These are phyloP conservation scores for Plasmodium falciparum DNA, from an alignment of 169 alveolate species.

Conservation along the genomic window DNA sequence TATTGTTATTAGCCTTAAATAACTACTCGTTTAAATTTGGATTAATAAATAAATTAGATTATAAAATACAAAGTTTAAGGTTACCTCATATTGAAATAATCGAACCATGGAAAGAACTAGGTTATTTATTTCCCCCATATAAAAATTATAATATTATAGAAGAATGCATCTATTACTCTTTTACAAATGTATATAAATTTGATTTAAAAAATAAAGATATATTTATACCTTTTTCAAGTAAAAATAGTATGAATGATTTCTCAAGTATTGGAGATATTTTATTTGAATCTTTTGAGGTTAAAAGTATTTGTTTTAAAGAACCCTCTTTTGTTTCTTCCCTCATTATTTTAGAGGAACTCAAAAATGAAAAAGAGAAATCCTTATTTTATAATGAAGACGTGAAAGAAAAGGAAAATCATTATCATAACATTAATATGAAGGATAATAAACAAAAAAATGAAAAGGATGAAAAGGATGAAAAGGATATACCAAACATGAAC, in stretches of 20 bases:
- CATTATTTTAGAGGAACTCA: constrained; percentile 38
- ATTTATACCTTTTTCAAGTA: constrained; percentile 72
- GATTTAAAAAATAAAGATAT: constrained; percentile 67
- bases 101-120: constrained; percentile 73
- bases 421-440: background rate
- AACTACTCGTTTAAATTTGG: constrained; percentile 73
- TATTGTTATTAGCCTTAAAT: constrained; percentile 34
- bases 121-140: constrained; percentile 56
- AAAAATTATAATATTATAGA: constrained; percentile 65
- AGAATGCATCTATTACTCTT: constrained; percentile 61
- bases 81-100: constrained; percentile 66
- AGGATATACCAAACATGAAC: background rate
- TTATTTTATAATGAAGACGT: constrained; percentile 34
- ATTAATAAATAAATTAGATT: constrained; percentile 46
- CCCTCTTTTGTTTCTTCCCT: constrained; percentile 67
- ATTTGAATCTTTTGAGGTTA: constrained; percentile 64
- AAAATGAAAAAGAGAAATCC: constrained; percentile 5
- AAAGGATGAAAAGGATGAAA: background rate
- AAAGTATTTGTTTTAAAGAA: constrained; percentile 51
- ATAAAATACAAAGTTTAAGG: constrained; percentile 60
- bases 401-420: background rate
- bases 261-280: constrained; percentile 61
- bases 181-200: constrained; percentile 63
- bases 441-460: background rate
- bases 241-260: constrained; percentile 51